These are phyloP conservation scores for Daldinia sp. DNA, from an alignment of 2,329 filamentous ascomycete genomes.

Conservation along the genomic window DNA sequence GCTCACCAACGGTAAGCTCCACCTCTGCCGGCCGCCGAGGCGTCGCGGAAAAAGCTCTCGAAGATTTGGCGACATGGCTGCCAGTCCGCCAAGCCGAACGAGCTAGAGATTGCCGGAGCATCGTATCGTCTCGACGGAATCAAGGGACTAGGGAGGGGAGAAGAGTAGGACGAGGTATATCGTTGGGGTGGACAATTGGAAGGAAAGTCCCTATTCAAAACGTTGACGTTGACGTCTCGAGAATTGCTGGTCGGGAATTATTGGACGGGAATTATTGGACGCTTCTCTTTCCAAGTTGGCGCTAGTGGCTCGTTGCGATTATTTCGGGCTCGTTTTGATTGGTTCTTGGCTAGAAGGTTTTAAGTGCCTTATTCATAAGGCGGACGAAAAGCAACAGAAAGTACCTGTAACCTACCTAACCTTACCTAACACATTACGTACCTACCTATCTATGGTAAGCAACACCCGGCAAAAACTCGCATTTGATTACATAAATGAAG, in stretches of 20 bases:
- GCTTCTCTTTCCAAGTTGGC: constrained; percentile 15
- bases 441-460: not conserved
- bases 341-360: constrained; percentile 26
- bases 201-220: constrained; percentile 32
- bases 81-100: constrained; percentile 73
- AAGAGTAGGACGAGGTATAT: constrained; percentile 26
- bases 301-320: constrained; percentile 43
- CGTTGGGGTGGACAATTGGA: constrained; percentile 41
- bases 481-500: not conserved
- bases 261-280: constrained; percentile 23
- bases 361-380: constrained; percentile 15
- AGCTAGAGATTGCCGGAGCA: constrained; percentile 73
- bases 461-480: too few species aligned
- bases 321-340: constrained; percentile 41
- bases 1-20: constrained; percentile 91
- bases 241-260: constrained; percentile 29
- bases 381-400: not conserved
- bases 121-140: constrained; percentile 68
- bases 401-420: constrained; percentile 11
- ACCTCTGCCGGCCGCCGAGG: constrained; percentile 85
- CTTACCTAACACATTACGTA: not conserved
- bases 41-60: constrained; percentile 84
- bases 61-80: constrained; percentile 66
- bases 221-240: constrained; percentile 42
- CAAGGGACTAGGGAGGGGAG: constrained; percentile 52